Base-by-base conservation (phyloP, 225 moss, liverwort and hornwort species). In the Neckera pumila region DNA sequence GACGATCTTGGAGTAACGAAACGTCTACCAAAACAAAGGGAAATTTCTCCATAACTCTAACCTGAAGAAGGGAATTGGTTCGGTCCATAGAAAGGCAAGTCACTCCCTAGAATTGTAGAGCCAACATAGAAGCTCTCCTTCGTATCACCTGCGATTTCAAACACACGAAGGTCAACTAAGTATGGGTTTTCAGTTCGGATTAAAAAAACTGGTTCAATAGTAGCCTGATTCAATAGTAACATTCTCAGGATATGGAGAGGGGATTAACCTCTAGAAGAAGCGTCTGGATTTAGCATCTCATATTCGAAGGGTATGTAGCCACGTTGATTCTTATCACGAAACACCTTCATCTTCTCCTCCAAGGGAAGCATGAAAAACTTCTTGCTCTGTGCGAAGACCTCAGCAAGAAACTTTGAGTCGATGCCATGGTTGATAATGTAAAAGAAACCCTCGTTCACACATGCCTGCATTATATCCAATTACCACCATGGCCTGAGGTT, bases 41-140 rank as follows among this genome's bases (percentile, higher is more conserved):
- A 40, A 57, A 56, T 2, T 25, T 31, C 51, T 38, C 17, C 58
- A 33, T n/a, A 60, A 43, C 34, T 62, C 60, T 60, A n/a, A 96
- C 95, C 95, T 93, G 92, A 89, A 88, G 93, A 92, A 66, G 96
- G 97, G 69, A 92, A 96, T 63, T 92, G 93, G 81, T 96, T 97
- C 22, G 95, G 96, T 60, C 90, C 96, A 85, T 93, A 89, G 40
- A 95, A 89, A 84, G 94, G 94, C 83, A 79, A 51, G 83, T 94
- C 79, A 66, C 84, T 92, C n/a, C 81, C 89, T 53, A 94, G 92
- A 67, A 96, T 79, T 53, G 94, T 90, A 85, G 86, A 89, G 83
- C 93, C 95, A 84, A 95, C 81, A 72, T 95, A 93, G 82, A 89
- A 97, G 40, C 91, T 80, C 85, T 97, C 96, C 87, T 96, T 94